Conservation (phyloP, 1,139 yeast species). For the Spencermartinsiella ligniputridi region DNA sequence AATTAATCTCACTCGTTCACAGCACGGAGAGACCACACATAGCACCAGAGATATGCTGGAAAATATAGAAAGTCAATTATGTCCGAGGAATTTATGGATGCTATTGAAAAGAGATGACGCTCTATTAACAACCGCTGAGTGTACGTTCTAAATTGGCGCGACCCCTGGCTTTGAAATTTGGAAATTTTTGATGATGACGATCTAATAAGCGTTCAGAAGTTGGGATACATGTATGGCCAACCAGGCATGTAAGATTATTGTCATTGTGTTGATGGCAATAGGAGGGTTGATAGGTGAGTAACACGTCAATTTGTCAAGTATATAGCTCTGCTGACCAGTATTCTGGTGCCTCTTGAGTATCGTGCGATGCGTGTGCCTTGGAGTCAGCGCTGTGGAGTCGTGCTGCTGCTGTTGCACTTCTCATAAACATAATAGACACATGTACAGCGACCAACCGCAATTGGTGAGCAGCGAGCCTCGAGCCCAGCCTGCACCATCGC, state of each 20-base stretch:
- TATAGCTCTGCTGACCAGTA: no score
- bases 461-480: not conserved
- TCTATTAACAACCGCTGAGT: conserved; percentile 9
- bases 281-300: conserved; percentile 40
- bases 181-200: conserved; percentile 2
- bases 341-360: conserved; percentile 41
- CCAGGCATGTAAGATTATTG: conserved; percentile 67
- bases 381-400: conserved; percentile 36
- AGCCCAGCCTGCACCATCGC: conserved; percentile 8
- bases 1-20: no score
- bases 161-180: no score
- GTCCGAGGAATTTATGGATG: not conserved
- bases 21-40: no score
- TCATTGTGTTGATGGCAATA: conserved; percentile 66
- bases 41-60: no score
- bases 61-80: not conserved
- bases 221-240: conserved; percentile 85
- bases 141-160: conserved; percentile 10
- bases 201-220: conserved; percentile 43
- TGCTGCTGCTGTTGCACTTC: conserved; percentile 41
- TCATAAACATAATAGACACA: conserved; percentile 1
- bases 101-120: not conserved
- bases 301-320: no score
- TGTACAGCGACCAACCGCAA: conserved; percentile 11
- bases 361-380: conserved; percentile 40